Base-by-base conservation (phyloP, 2,329 filamentous ascomycete genomes). In the Thelonectria rubi region DNA sequence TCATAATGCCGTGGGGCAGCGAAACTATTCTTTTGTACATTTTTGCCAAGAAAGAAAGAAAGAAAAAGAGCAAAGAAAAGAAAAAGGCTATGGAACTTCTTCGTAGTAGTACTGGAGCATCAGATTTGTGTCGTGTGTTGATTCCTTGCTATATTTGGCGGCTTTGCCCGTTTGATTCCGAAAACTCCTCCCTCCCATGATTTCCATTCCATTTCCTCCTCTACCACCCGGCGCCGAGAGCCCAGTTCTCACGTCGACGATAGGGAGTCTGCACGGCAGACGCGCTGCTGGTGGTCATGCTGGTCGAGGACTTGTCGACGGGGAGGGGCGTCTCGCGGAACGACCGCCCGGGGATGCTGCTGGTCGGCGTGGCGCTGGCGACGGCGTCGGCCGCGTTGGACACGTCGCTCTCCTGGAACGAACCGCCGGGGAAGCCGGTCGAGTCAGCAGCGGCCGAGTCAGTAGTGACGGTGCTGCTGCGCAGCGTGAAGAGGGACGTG, bases 191-290 rank as follows among this genome's bases (percentile, higher is more conserved):
- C 26, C 7, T 30, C 2, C 2, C 26, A 2, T 30, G 5, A 5
- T 9, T 9, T 2, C 7, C 4, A 7, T 30, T 30, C 26, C 2
- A 5, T 2, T 30, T 9, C 10, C 8, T 30, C 8, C 10, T 20
- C 5, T 49, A 53, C 60, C 70, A 71, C 18, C 64, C 65, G 51
- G 61, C 50, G 26, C 70, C 70, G 54, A 72, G 62, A 20, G 64
- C 70, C 71, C 71, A 72, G 59, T 64, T 66, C 18, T 51, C 52
- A 21, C 71, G 71, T 18, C 63, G 61, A 24, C 67, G 69, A 51
- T 71, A 69, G 17, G 45, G 65, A 62, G 24, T 59, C 47, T 17
- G 70, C 62, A 55, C 63, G 58, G 21, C 60, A 64, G 26, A 30
- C 37, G 59, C 34, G 24, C 61, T 24, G 30, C 61, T 24, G 17